Percentiles rank a stretch among this genome's conserved stretches.
phyloP scores from a whole-genome alignment of 2,329 filamentous ascomycete genomes.

The Bipolaris gigantea region DNA sequence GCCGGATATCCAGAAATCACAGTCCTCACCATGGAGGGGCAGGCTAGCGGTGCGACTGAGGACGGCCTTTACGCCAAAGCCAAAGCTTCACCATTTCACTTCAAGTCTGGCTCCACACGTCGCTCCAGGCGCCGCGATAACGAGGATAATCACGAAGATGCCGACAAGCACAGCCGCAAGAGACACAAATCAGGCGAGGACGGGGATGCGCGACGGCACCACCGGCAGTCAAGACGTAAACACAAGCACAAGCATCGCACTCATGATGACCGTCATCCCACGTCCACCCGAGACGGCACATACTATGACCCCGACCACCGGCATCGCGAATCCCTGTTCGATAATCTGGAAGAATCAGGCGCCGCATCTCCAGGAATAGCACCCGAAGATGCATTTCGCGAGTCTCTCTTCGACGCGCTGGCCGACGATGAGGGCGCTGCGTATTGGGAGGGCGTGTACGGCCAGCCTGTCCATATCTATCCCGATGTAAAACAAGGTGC shows the following conservation, averaged over 20 bases:
- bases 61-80: conserved; percentile 29
- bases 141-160: conserved; percentile 11
- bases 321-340: conserved; percentile 39
- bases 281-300: conserved; percentile 32
- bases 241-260: conserved; percentile 25
- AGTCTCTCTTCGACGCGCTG: conserved; percentile 94
- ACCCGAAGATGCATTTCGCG: conserved; percentile 78
- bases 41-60: conserved; percentile 24
- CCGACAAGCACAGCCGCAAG: conserved; percentile 12
- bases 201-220: conserved; percentile 5
- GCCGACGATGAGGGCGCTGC: conserved; percentile 94
- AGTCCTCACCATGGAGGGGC: conserved; percentile 34
- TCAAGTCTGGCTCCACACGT: conserved; percentile 39
- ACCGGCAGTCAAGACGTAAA: conserved; percentile 21
- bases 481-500: conserved; percentile 57
- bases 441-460: conserved; percentile 97
- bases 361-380: conserved; percentile 44
- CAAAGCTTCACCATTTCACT: conserved; percentile 44
- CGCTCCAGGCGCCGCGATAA: conserved; percentile 24
- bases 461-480: conserved; percentile 88
- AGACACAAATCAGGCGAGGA: conserved; percentile 18
- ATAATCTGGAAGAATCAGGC: conserved; percentile 37
- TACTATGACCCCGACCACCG: conserved; percentile 38
- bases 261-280: conserved; percentile 23
- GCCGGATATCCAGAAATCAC: conserved; percentile 10